These are phyloP conservation scores for Linum usitatissimum DNA, from an alignment of 345 rosid species.

Conservation along the genomic window DNA sequence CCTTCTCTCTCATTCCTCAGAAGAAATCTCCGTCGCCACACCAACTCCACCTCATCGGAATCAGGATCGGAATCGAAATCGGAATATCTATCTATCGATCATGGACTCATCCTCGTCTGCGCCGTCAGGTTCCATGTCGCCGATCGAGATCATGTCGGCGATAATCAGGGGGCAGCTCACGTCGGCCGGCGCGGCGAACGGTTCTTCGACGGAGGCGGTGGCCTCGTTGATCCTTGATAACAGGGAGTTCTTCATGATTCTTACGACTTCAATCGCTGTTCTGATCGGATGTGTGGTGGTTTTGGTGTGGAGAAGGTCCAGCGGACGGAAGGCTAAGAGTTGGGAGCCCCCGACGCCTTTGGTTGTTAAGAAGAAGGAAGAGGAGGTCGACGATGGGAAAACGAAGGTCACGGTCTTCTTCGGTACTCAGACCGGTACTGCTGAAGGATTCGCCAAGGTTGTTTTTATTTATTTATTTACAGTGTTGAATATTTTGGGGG, in stretches of 20 bases:
- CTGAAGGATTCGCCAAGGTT: constrained; percentile 81
- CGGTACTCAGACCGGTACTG: constrained; percentile 82
- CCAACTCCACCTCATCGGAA: not conserved
- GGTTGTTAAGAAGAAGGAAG: constrained; percentile 41
- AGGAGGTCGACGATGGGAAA: constrained; percentile 40
- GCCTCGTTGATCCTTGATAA: constrained; percentile 41
- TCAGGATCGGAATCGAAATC: no score
- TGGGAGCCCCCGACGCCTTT: constrained; percentile 45
- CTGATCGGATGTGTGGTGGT: constrained; percentile 75
- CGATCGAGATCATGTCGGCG: constrained; percentile 75
- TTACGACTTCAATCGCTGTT: constrained; percentile 82
- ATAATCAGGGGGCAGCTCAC: constrained; percentile 50
- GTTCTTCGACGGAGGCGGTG: constrained; percentile 34
- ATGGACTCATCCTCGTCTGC: not conserved
- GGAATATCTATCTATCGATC: not conserved
- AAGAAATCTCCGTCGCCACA: not conserved
- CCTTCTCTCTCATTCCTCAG: not conserved
- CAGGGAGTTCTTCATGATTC: constrained; percentile 57
- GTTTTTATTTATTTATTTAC: not conserved
- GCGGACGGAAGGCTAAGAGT: constrained; percentile 26
- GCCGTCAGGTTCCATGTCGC: constrained; percentile 22
- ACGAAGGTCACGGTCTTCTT: constrained; percentile 51
- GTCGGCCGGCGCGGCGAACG: constrained; percentile 42
- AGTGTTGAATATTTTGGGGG: not conserved
- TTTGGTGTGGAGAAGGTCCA: constrained; percentile 67